Evolutionary conservation across 768 basidiomycete species (phyloP).

Genomic region (Amylocystis lapponica): DNA sequence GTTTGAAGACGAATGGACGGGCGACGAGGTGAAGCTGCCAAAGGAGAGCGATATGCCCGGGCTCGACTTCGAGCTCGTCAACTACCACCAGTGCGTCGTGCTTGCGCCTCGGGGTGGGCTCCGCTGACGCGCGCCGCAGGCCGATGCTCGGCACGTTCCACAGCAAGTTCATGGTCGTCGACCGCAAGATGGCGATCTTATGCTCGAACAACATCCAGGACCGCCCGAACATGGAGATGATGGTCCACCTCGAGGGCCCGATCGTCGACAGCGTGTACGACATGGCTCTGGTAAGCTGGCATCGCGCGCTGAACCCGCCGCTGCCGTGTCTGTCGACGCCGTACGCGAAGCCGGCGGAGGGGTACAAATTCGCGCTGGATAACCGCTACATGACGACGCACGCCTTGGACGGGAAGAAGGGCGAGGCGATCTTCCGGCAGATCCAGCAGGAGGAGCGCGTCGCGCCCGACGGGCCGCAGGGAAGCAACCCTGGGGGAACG

Average conservation of each 20-base stretch:
- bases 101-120: not conserved
- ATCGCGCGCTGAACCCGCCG: conserved; percentile 39
- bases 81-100: conserved; percentile 38
- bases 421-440: conserved; percentile 2
- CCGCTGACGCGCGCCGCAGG: conserved; percentile 23
- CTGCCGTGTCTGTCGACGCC: conserved; percentile 35
- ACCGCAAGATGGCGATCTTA: conserved; percentile 58
- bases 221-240: conserved; percentile 50
- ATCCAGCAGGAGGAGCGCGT: not conserved
- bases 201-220: conserved; percentile 69
- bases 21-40: conserved; percentile 45
- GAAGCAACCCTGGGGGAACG: not conserved
- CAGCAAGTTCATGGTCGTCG: conserved; percentile 64
- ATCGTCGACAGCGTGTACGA: conserved; percentile 69
- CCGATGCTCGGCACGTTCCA: conserved; percentile 65
- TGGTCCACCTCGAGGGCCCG: conserved; percentile 65
- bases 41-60: conserved; percentile 50
- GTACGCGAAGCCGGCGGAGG: conserved; percentile 24
- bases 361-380: conserved; percentile 38
- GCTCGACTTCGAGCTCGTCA: conserved; percentile 55
- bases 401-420: conserved; percentile 7
- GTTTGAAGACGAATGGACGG: conserved; percentile 36
- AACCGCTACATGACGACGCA: conserved; percentile 16
- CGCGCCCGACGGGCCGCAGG: not conserved
- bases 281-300: conserved; percentile 60